Conservation (phyloP, 805 yeast genomes). For the Saccharomyces kudriavzevii region DNA sequence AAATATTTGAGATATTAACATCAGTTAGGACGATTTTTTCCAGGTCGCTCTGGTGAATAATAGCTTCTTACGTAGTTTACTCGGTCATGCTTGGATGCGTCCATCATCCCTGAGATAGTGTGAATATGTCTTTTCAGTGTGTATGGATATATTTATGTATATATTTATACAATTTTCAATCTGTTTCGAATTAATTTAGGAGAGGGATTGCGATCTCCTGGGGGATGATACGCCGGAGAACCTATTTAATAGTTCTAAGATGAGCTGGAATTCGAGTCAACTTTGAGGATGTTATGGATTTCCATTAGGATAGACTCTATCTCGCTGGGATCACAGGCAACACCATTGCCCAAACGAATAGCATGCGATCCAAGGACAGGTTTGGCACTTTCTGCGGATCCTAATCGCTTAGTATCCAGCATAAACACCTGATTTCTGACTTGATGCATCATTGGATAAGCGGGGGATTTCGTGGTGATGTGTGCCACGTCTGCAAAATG, state of each 20-base stretch:
- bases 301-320: slow-evolving; percentile 21
- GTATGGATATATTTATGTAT: slow-evolving; percentile 1
- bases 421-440: slow-evolving; percentile 26
- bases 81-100: neutral
- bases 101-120: slow-evolving; percentile 6
- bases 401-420: slow-evolving; percentile 14
- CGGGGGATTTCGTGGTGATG: slow-evolving; percentile 21
- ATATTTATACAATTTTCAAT: neutral
- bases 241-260: neutral
- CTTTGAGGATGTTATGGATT: slow-evolving; percentile 20
- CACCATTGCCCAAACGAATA: slow-evolving; percentile 23
- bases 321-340: slow-evolving; percentile 27
- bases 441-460: slow-evolving; percentile 24
- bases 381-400: slow-evolving; percentile 6
- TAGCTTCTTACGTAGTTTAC: slow-evolving; percentile 26
- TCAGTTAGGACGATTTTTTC: slow-evolving; percentile 59
- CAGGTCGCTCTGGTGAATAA: slow-evolving; percentile 59
- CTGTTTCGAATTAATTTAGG: neutral
- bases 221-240: neutral
- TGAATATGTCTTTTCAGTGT: neutral
- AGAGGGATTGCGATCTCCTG: neutral
- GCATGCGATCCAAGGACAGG: slow-evolving; percentile 9
- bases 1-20: slow-evolving; percentile 55
- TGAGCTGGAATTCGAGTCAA: slow-evolving; percentile 1
- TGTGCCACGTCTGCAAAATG: slow-evolving; percentile 26